A percentile compares a stretch with the other conserved stretches of the same genome.
These are phyloP conservation scores for Trypanosomatidae sp. DNA, from an alignment of 208 protist genomes.

Conservation along the genomic window DNA sequence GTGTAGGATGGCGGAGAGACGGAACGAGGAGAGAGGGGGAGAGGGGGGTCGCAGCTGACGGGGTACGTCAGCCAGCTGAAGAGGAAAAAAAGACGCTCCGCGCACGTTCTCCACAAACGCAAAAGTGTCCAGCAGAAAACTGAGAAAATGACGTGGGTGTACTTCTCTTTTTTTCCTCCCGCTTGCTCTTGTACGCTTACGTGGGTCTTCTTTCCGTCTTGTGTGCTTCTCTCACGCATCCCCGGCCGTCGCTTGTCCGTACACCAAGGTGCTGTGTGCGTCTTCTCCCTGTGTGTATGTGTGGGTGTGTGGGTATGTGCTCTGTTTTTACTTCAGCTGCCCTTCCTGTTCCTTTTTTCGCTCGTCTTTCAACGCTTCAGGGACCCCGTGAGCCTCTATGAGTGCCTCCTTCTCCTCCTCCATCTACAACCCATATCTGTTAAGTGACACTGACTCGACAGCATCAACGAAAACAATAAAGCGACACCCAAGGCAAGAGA, in stretches of 20 bases:
- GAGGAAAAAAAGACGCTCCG: neutral
- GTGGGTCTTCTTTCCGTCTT: neutral
- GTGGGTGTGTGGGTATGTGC: neutral
- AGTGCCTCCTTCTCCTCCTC: neutral
- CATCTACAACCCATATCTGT: neutral
- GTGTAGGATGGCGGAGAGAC: neutral
- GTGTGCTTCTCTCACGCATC: neutral
- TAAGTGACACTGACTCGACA: neutral
- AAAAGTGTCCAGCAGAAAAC: conserved; percentile 1
- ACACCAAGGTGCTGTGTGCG: neutral
- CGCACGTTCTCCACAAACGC: neutral
- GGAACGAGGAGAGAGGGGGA: neutral
- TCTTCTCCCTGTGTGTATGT: neutral
- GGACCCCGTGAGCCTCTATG: neutral
- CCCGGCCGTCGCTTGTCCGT: neutral
- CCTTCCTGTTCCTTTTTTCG: neutral
- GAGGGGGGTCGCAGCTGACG: neutral
- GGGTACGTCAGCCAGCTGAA: neutral
- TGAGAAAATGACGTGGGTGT: neutral
- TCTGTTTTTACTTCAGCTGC: neutral
- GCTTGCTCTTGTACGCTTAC: neutral
- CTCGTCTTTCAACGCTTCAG: neutral
- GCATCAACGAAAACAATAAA: neutral
- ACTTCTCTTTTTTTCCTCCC: neutral
- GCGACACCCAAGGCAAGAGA: neutral